phyloP scores from a whole-genome alignment of 192 early-diverging fungal genomes.

The Haplosporangium gracile region DNA sequence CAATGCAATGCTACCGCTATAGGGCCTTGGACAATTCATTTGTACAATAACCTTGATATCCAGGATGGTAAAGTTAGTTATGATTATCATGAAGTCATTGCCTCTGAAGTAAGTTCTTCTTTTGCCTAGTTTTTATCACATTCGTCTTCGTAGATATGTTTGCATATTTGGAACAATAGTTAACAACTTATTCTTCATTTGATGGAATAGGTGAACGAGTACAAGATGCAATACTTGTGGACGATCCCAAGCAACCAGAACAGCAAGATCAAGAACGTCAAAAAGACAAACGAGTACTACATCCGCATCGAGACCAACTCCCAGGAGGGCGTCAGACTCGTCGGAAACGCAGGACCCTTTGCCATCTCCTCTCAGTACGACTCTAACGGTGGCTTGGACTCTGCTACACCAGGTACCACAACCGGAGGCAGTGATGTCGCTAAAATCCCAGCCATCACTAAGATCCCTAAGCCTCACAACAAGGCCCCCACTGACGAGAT shows the following conservation, averaged over 20 bases:
- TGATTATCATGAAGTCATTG: constrained; percentile 46
- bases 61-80: constrained; percentile 12
- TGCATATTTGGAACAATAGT: not conserved
- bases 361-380: constrained; percentile 9
- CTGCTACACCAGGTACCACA: not conserved
- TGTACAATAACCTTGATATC: constrained; percentile 47
- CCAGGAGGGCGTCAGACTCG: constrained; percentile 24
- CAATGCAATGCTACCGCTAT: constrained; percentile 16
- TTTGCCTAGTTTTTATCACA: not conserved
- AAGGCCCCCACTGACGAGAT: not conserved
- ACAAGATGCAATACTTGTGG: constrained; percentile 29
- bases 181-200: not conserved
- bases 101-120: constrained; percentile 21
- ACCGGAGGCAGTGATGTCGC: not conserved
- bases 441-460: not conserved
- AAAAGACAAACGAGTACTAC: constrained; percentile 29
- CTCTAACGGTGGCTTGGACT: not conserved
- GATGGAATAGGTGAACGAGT: constrained; percentile 14
- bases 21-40: constrained; percentile 34
- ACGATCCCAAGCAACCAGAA: constrained; percentile 27
- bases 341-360: constrained; percentile 40
- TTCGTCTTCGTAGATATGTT: not conserved
- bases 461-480: constrained; percentile 17
- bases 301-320: constrained; percentile 36
- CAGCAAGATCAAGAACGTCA: constrained; percentile 11